Evolutionary conservation across 371 early-diverging fungal species (phyloP).

Genomic region (Mortierella sp.): DNA sequence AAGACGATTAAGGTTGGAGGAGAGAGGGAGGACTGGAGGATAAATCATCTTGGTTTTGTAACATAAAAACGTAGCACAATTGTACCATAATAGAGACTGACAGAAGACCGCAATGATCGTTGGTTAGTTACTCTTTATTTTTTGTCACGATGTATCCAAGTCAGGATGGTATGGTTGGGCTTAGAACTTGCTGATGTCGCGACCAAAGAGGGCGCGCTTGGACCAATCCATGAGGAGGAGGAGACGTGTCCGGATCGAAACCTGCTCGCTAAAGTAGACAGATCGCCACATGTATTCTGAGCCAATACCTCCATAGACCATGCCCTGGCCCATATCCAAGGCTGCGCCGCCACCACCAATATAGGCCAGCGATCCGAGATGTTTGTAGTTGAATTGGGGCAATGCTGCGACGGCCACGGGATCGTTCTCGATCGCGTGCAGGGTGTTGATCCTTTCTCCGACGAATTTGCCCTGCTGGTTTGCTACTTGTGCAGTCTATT

Average conservation of each 20-base stretch:
- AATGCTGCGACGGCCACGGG: conserved; percentile 43
- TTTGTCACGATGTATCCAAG: not conserved
- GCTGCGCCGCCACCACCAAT: conserved; percentile 82
- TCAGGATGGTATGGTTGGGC: not conserved
- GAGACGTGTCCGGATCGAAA: conserved; percentile 66
- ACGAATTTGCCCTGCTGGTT: conserved; percentile 87
- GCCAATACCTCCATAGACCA: conserved; percentile 71
- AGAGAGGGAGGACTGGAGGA: not conserved
- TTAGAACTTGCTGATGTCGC: conserved; percentile 72
- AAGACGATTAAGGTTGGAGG: not conserved
- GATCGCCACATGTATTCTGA: conserved; percentile 79
- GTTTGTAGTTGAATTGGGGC: conserved; percentile 76
- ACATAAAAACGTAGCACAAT: conserved; percentile 9
- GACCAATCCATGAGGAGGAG: conserved; percentile 74
- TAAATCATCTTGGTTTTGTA: conserved; percentile 5
- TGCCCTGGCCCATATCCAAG: conserved; percentile 71
- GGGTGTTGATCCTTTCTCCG: conserved; percentile 66
- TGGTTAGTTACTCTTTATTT: not conserved
- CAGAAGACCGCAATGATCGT: not conserved
- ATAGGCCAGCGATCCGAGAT: conserved; percentile 87
- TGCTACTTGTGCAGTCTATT: conserved; percentile 90
- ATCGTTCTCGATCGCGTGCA: conserved; percentile 43
- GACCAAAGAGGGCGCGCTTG: conserved; percentile 73
- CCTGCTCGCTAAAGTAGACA: conserved; percentile 76
- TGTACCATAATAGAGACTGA: conserved; percentile 12